phyloP scores from a whole-genome alignment of 306 rosid genomes.

The Cucumis melo region DNA sequence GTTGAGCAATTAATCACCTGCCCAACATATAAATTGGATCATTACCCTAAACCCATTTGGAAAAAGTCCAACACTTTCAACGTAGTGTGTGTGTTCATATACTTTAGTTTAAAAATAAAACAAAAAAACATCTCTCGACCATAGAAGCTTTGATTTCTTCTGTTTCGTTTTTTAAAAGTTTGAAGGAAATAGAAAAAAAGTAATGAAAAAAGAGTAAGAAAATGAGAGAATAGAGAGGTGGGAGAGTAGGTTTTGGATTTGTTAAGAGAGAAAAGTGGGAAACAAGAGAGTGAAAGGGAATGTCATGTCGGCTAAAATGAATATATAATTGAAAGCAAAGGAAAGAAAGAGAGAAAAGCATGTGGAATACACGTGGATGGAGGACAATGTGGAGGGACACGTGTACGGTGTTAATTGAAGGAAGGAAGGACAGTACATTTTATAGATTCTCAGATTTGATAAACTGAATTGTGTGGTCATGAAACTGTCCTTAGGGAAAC shows the following conservation, averaged over 20 bases:
- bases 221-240: neutral
- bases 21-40: no score
- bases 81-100: no score
- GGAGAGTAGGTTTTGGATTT: neutral
- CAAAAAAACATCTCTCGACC: no score
- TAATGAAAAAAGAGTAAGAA: neutral
- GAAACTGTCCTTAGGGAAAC: neutral
- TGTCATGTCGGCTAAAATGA: neutral
- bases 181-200: no score
- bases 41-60: no score
- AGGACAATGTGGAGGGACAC: neutral
- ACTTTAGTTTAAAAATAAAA: no score
- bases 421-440: neutral
- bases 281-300: neutral
- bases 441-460: neutral
- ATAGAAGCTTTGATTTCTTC: no score
- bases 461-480: neutral
- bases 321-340: neutral
- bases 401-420: neutral
- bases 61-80: no score
- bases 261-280: neutral
- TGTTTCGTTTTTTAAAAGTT: no score
- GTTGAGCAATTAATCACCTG: no score
- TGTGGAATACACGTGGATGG: neutral
- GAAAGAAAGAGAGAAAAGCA: neutral